Evolutionary conservation across 1,139 yeast genomes (phyloP).

Genomic region (Pichia sp.): DNA sequence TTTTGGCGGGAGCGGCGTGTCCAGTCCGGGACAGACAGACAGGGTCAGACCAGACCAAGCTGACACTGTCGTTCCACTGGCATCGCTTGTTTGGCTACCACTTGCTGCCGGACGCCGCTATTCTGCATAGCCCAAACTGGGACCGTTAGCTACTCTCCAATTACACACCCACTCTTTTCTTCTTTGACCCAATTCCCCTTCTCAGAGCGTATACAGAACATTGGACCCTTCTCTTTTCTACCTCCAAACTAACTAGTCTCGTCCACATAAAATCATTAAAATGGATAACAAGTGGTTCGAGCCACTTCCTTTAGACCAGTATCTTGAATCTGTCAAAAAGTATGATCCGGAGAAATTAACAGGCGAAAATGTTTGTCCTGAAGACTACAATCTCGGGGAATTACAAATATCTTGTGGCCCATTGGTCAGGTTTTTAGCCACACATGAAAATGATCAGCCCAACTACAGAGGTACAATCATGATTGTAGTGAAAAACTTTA

Average conservation of each 20-base stretch:
- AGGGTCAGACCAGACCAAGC: too few species aligned
- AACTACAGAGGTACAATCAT: constrained; percentile 61
- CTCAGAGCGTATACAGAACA: too few species aligned
- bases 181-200: too few species aligned
- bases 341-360: constrained; percentile 18
- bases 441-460: constrained; percentile 38
- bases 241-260: background rate
- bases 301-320: constrained; percentile 22
- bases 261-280: too few species aligned
- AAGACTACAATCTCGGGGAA: constrained; percentile 10
- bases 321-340: constrained; percentile 15
- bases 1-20: too few species aligned
- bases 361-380: constrained; percentile 17
- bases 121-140: too few species aligned
- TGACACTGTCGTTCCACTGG: too few species aligned
- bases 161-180: too few species aligned
- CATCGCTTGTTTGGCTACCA: too few species aligned
- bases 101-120: too few species aligned
- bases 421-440: constrained; percentile 56
- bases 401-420: constrained; percentile 63
- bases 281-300: constrained; percentile 19
- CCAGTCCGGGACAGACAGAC: too few species aligned
- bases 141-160: too few species aligned
- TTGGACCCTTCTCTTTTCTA: background rate
- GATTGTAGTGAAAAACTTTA: constrained; percentile 41